Evolutionary conservation across 2,329 filamentous ascomycete genomes (phyloP).

Genomic region (Exophiala aquamarina): DNA sequence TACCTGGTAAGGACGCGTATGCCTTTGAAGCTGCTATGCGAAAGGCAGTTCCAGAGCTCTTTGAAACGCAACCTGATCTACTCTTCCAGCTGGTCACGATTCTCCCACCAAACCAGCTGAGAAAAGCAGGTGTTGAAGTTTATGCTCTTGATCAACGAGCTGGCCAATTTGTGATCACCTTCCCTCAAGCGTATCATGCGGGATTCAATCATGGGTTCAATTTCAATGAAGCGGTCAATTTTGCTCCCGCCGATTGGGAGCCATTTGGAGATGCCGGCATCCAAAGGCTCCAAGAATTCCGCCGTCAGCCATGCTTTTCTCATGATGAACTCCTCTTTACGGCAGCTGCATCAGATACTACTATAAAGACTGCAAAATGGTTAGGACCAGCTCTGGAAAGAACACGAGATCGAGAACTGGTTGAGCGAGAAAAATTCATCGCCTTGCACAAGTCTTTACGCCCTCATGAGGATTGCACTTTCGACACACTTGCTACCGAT

Average conservation of each 20-base stretch:
- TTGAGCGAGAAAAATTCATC: slow-evolving; percentile 68
- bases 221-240: slow-evolving; percentile 98
- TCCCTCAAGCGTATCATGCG: slow-evolving; percentile 94
- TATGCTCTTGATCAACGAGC: slow-evolving; percentile 95
- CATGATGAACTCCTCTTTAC: slow-evolving; percentile 94
- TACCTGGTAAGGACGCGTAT: slow-evolving; percentile 87
- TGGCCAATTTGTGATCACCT: slow-evolving; percentile 94
- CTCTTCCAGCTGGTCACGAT: slow-evolving; percentile 97
- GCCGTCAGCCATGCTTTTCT: slow-evolving; percentile 92
- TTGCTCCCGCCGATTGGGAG: slow-evolving; percentile 94
- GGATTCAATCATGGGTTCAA: slow-evolving; percentile 99
- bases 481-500: slow-evolving; percentile 38
- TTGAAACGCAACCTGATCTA: slow-evolving; percentile 94
- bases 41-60: slow-evolving; percentile 90
- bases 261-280: slow-evolving; percentile 85
- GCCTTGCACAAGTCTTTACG: slow-evolving; percentile 60
- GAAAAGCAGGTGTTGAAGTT: slow-evolving; percentile 88
- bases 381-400: slow-evolving; percentile 81
- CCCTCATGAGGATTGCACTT: slow-evolving; percentile 54
- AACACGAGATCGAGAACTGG: slow-evolving; percentile 71
- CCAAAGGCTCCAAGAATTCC: slow-evolving; percentile 79
- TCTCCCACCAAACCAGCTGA: slow-evolving; percentile 86
- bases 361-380: slow-evolving; percentile 93
- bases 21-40: slow-evolving; percentile 96
- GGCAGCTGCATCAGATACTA: slow-evolving; percentile 75